Evolutionary conservation across 2,329 filamentous ascomycete genomes (phyloP).

Genomic region (Aureobasidium sp.): DNA sequence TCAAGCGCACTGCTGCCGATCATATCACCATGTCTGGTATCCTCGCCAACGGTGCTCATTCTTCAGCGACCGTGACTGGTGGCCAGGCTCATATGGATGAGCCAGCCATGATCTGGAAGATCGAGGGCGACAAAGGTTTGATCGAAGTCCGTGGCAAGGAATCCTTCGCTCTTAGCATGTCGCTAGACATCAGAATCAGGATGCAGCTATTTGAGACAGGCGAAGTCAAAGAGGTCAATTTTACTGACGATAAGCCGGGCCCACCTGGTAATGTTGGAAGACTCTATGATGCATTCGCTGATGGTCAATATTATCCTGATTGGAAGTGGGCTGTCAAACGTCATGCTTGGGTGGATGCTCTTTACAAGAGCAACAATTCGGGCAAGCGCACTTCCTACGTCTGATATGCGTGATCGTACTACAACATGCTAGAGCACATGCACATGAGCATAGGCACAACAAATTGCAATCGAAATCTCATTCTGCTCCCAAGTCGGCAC

Average conservation of each 20-base stretch:
- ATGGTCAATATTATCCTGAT: constrained; percentile 22
- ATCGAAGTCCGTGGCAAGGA: constrained; percentile 27
- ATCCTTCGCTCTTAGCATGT: constrained; percentile 12
- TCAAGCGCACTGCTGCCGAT: constrained; percentile 41
- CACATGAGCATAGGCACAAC: background rate
- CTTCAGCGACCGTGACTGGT: constrained; percentile 42
- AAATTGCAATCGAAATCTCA: background rate
- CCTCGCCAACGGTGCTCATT: constrained; percentile 34
- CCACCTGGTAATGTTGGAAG: constrained; percentile 26
- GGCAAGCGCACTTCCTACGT: background rate
- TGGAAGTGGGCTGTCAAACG: constrained; percentile 40
- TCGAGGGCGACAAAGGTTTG: constrained; percentile 42
- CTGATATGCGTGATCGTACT: background rate
- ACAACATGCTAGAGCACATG: background rate
- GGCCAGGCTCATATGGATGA: constrained; percentile 45
- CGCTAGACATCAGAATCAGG: background rate
- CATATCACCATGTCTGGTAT: constrained; percentile 36
- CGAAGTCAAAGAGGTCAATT: constrained; percentile 27
- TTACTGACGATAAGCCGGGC: constrained; percentile 26
- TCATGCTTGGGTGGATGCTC: constrained; percentile 42
- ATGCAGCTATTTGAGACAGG: constrained; percentile 24
- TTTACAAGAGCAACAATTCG: constrained; percentile 5
- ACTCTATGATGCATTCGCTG: constrained; percentile 24
- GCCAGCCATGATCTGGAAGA: constrained; percentile 42
- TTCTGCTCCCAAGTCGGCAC: background rate